These are phyloP conservation scores for Colletotrichum sp. DNA, from an alignment of 2,329 filamentous ascomycete genomes.

Conservation along the genomic window DNA sequence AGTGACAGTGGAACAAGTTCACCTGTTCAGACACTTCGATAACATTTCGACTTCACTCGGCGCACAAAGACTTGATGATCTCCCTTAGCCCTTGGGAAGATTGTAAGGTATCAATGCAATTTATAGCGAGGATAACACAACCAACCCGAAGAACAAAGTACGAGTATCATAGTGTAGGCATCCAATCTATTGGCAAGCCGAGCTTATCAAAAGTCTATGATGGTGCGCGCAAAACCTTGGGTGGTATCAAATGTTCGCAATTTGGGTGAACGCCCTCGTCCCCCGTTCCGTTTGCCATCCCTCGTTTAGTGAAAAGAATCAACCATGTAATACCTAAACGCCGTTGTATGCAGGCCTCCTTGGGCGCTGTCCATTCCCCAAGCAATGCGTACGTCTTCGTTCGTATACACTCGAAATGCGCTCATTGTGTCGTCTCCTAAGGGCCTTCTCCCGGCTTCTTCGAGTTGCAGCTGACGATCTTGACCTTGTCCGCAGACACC, in stretches of 20 bases:
- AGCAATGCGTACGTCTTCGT: neutral
- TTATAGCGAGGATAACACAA: neutral
- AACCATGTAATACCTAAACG: slow-evolving; percentile 6
- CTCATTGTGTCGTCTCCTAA: neutral
- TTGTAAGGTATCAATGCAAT: neutral
- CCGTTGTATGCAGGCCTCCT: slow-evolving; percentile 15
- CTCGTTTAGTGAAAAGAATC: neutral
- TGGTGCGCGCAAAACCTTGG: slow-evolving; percentile 2
- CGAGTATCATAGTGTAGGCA: neutral
- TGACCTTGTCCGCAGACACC: slow-evolving; percentile 88
- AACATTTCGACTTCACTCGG: neutral
- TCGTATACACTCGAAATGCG: neutral
- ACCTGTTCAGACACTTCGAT: neutral
- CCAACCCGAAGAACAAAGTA: neutral
- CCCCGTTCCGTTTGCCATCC: neutral
- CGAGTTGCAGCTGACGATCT: slow-evolving; percentile 98
- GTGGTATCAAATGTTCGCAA: slow-evolving; percentile 18
- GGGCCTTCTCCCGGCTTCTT: slow-evolving; percentile 64
- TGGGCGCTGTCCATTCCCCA: neutral
- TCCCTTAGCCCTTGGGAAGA: neutral
- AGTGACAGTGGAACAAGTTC: neutral
- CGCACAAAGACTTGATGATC: neutral
- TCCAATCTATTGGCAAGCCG: slow-evolving; percentile 5
- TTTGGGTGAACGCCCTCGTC: slow-evolving; percentile 10
- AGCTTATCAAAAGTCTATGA: neutral